Conservation (phyloP, 306 rosid species). For the Cucurbita maxima region DNA sequence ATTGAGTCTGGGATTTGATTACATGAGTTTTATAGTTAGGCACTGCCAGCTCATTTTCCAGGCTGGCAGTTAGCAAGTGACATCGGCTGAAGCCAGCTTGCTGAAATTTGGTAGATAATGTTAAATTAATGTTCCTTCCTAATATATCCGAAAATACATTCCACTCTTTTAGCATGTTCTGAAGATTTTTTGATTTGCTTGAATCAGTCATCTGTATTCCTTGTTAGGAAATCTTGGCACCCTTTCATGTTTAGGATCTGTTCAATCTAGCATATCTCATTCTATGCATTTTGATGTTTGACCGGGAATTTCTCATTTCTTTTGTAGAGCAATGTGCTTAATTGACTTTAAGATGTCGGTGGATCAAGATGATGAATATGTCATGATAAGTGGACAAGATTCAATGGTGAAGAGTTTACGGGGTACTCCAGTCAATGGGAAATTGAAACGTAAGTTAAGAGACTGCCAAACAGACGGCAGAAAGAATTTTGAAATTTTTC, state of each 20-base stretch:
- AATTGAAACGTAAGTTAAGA: slow-evolving; percentile 29
- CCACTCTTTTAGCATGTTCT: background rate
- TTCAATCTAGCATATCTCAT: background rate
- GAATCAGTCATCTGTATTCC: background rate
- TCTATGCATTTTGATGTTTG: background rate
- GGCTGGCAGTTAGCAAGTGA: background rate
- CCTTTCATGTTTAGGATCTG: background rate
- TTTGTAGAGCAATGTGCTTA: slow-evolving; percentile 79
- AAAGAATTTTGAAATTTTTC: slow-evolving; percentile 52
- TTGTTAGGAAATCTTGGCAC: background rate
- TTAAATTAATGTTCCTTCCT: background rate
- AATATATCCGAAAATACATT: background rate
- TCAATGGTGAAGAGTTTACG: slow-evolving; percentile 25
- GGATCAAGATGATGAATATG: slow-evolving; percentile 50
- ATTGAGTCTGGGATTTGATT: background rate
- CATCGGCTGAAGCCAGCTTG: background rate
- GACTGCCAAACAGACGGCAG: slow-evolving; percentile 24
- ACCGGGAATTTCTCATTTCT: slow-evolving; percentile 13
- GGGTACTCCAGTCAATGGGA: slow-evolving; percentile 30
- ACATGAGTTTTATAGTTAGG: background rate
- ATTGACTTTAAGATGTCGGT: slow-evolving; percentile 77
- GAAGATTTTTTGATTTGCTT: background rate
- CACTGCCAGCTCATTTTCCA: background rate
- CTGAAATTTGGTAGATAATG: background rate
- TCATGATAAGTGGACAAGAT: slow-evolving; percentile 29